Base-by-base conservation (phyloP, 495 filamentous ascomycete species). In the Letharia columbiana region DNA sequence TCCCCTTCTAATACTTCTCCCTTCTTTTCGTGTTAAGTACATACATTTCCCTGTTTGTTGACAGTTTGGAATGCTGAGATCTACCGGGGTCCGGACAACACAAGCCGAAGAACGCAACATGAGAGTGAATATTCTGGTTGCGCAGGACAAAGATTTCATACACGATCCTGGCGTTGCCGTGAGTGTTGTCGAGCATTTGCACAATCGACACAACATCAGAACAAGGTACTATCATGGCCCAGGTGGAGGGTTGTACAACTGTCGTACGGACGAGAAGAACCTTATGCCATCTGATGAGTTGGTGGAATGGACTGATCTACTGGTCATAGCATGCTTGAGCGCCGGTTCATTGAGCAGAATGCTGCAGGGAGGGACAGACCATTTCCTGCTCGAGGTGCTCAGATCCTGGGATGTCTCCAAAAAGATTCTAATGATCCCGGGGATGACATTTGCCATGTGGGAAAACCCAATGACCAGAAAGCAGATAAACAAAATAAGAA, bases 321-420 rank as follows among this genome's bases (percentile, higher is more conserved):
- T 94, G 23, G 81, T 94, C 33, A 81, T 94, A 17, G 89, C 89
- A 20, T 90, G 91, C n/a, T 86, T 96, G 62, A 88, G 91, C 71
- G 89, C 90, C 45, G 88, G 91, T 74, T 84, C 84, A 52, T 75
- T 96, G 63, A 89, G 88, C 20, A 89, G 87, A 73, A 93, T 96
- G 91, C 79, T 94, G 72, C 83, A 86, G 42, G 91, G 91, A 41
- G 81, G 91, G 49, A 85, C 89, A 6, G 89, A 88, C 68, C 91
- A 83, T 10, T 79, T 91, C 57, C 80, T 91, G 5, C 77, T 92
- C 47, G 85, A 90, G 49, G 83, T 92, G 8, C 73, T 96, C 52
- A 83, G 91, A 39, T 86, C 87, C 50, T 96, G 91, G 91, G 86
- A 92, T 65, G 88, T 89, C 7, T 84, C 85, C 3, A 94, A 94